Conservation (phyloP, 805 yeast species). For the Kurtzmaniella fragi region DNA sequence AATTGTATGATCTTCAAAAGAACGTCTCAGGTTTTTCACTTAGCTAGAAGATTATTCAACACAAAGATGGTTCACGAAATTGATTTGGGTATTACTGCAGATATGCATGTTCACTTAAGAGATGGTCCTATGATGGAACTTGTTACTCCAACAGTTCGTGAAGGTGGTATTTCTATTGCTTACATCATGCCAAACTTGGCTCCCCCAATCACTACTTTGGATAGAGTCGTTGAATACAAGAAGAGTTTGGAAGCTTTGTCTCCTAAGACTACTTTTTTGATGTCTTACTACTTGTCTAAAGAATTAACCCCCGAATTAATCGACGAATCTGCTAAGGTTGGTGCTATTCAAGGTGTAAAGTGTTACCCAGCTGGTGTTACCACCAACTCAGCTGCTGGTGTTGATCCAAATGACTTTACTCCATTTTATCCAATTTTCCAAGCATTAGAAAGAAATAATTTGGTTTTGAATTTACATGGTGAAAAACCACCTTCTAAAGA, state of each 20-base stretch:
- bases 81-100: conserved; percentile 72
- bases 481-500: conserved; percentile 69
- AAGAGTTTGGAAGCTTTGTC: conserved; percentile 55
- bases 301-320: conserved; percentile 84
- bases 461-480: conserved; percentile 90
- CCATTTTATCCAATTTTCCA: conserved; percentile 85
- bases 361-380: conserved; percentile 99
- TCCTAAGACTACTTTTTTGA: conserved; percentile 81
- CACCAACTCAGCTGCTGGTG: conserved; percentile 91
- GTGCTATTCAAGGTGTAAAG: conserved; percentile 81
- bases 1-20: no score
- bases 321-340: conserved; percentile 64
- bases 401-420: conserved; percentile 86
- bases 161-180: conserved; percentile 89
- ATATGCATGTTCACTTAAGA: conserved; percentile 93
- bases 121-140: conserved; percentile 91
- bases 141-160: conserved; percentile 82
- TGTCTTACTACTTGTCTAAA: conserved; percentile 81
- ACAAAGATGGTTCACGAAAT: conserved; percentile 20
- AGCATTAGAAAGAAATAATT: conserved; percentile 73
- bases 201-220: conserved; percentile 84
- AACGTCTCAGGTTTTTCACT: no score
- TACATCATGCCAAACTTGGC: conserved; percentile 95
- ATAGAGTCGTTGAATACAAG: conserved; percentile 68
- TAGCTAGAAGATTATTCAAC: neutral